Base-by-base conservation (phyloP, 495 filamentous ascomycete species). In the Cercophora scortea region DNA sequence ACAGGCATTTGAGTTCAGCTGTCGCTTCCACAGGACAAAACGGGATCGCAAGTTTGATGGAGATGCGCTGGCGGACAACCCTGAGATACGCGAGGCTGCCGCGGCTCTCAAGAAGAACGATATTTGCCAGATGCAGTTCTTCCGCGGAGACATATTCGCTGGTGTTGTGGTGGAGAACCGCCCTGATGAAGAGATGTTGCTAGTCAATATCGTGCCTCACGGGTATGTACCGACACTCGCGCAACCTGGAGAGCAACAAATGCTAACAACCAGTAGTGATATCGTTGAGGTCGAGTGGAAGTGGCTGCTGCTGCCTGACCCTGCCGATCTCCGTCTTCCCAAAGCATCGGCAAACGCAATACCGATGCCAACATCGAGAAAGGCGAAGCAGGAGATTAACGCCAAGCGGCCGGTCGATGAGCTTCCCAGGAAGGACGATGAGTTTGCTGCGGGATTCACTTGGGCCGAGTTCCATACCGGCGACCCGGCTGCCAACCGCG, bases 1-100 rank as follows among this genome's bases (percentile, higher is more conserved):
- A 45, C 86, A 87, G 50, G 90, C 84, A 18, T 89, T 92, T 59
- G 90, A 96, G 61, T 89, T 96, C 60, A 87, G 85, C 56, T 99
- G 93, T 70, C 88, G 90, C 51, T 93, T 92, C 66, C 93, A 99
- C 67, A 79, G 93, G 32, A 84, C 87, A 25, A 95, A 93, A 75
- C 81, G 88, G 54, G 82, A 87, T 46, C 87, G 85, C 70, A 82
- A 80, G 54, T 58, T 79, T 25, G 82, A 84, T 47, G 77, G 81
- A 34, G 76, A 86, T 53, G 67, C 70, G 11, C 69, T 90, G 34
- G 90, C 90, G 62, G 78, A 84, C n/a, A 79, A 84, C 54, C 78
- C 83, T 19, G 71, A 83, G 54, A 82, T 94, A 46, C 76, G 80
- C 42, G 77, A 84, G 52, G 84, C 83, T 42, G 90, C 87, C 1